phyloP scores from a whole-genome alignment of 306 rosid species.

The Pterocarpus santalinus region DNA sequence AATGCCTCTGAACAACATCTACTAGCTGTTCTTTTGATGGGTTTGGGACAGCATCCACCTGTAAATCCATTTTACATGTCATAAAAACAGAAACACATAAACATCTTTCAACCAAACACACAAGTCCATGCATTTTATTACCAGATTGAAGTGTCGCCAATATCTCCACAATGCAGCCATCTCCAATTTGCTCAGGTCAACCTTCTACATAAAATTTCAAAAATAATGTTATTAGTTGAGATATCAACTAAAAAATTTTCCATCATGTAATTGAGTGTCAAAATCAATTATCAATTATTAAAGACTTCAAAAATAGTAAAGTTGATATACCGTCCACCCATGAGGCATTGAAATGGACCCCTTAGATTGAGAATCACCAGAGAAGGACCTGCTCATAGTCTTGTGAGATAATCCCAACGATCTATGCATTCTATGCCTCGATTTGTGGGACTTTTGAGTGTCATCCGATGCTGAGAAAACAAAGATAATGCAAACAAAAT shows the following conservation, averaged over 20 bases:
- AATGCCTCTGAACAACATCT: conserved; percentile 95
- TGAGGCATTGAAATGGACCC: conserved; percentile 81
- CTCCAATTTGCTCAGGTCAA: conserved; percentile 89
- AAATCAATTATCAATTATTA: conserved; percentile 5
- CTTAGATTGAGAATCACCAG: conserved; percentile 85
- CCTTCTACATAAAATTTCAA: conserved; percentile 60
- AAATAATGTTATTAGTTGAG: neutral
- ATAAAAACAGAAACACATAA: neutral
- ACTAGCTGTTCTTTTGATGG: conserved; percentile 90
- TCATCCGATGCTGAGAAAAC: conserved; percentile 79
- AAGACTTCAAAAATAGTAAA: conserved; percentile 4
- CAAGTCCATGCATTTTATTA: conserved; percentile 54
- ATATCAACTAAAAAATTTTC: neutral
- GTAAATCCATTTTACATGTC: conserved; percentile 15
- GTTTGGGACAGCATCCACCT: conserved; percentile 86
- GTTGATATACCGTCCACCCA: conserved; percentile 70
- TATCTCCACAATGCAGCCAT: conserved; percentile 94
- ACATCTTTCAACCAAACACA: conserved; percentile 6
- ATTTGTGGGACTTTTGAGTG: conserved; percentile 83
- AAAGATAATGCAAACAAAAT: conserved; percentile 53
- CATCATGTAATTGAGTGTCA: neutral
- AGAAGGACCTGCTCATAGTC: conserved; percentile 81
- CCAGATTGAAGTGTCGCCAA: conserved; percentile 94
- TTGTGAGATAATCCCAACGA: conserved; percentile 83
- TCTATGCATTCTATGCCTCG: conserved; percentile 79